Evolutionary conservation across 148 eudicot species (phyloP).

Genomic region (Fagopyrum homotropicum): DNA sequence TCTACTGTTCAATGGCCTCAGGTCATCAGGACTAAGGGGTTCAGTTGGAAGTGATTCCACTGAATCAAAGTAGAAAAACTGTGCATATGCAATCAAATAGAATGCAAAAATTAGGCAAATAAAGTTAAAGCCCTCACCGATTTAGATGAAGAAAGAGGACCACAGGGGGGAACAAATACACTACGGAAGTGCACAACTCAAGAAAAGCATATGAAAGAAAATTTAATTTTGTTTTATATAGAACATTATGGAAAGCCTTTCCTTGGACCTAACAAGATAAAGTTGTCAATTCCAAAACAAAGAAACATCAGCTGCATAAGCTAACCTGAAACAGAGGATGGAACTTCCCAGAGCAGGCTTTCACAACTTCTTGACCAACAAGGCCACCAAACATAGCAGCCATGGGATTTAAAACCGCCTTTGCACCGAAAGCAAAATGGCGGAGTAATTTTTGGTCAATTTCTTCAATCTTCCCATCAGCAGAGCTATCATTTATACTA

Average conservation of each 20-base stretch:
- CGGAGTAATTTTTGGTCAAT: constrained; percentile 47
- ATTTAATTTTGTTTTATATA: neutral
- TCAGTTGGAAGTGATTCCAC: constrained; percentile 71
- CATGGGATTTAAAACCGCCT: constrained; percentile 70
- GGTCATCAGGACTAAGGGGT: constrained; percentile 46
- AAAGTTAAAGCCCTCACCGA: neutral
- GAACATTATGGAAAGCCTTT: neutral
- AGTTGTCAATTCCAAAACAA: neutral
- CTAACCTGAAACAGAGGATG: constrained; percentile 73
- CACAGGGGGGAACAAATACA: neutral
- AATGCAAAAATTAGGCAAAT: neutral
- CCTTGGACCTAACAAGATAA: neutral
- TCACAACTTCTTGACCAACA: constrained; percentile 80
- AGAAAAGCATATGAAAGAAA: neutral
- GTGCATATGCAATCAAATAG: constrained; percentile 17
- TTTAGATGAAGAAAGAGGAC: neutral
- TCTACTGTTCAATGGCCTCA: constrained; percentile 60
- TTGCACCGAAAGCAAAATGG: constrained; percentile 62
- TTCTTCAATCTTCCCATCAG: constrained; percentile 43
- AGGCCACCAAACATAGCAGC: constrained; percentile 86
- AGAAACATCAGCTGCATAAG: constrained; percentile 2
- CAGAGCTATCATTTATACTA: constrained; percentile 32
- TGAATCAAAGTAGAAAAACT: constrained; percentile 79
- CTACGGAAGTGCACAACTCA: neutral
- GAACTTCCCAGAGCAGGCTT: constrained; percentile 83